These are phyloP conservation scores for Penicillium nordicum DNA, from an alignment of 2,329 filamentous ascomycete genomes.

Conservation along the genomic window DNA sequence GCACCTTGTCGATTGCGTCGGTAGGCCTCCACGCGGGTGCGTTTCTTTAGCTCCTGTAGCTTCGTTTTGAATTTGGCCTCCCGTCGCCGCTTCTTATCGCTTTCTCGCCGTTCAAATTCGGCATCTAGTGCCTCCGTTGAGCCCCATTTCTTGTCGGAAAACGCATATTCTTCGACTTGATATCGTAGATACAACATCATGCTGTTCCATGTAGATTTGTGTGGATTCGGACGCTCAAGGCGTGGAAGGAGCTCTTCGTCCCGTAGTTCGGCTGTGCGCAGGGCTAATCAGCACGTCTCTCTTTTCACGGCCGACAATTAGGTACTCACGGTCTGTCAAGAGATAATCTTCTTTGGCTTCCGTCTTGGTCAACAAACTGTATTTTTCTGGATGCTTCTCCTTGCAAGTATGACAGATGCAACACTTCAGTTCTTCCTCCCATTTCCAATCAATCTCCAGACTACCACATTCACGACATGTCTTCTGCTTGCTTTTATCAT, in stretches of 20 bases:
- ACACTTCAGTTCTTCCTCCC: conserved; percentile 78
- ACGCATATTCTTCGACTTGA: conserved; percentile 92
- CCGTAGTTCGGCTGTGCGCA: conserved; percentile 70
- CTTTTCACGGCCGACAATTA: background rate
- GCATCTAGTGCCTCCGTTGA: conserved; percentile 78
- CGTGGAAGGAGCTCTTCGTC: conserved; percentile 84
- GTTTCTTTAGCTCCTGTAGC: conserved; percentile 84
- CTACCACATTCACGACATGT: conserved; percentile 79
- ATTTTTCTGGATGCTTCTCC: conserved; percentile 85
- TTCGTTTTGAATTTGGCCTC: conserved; percentile 90
- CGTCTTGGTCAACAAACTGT: conserved; percentile 92
- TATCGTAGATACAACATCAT: conserved; percentile 97
- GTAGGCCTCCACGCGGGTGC: conserved; percentile 87
- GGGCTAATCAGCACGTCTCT: background rate
- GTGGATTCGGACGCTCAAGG: conserved; percentile 84
- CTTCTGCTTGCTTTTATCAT: conserved; percentile 61
- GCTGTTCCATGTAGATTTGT: conserved; percentile 94
- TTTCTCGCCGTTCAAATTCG: conserved; percentile 77
- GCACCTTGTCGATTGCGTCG: conserved; percentile 61
- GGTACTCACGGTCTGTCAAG: conserved; percentile 76
- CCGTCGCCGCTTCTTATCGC: conserved; percentile 77
- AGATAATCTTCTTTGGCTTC: conserved; percentile 95
- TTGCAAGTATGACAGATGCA: conserved; percentile 80
- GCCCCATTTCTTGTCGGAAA: conserved; percentile 82
- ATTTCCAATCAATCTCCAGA: conserved; percentile 90